phyloP scores from a whole-genome alignment of 2,329 filamentous ascomycete species.

The Penicillium sp. region DNA sequence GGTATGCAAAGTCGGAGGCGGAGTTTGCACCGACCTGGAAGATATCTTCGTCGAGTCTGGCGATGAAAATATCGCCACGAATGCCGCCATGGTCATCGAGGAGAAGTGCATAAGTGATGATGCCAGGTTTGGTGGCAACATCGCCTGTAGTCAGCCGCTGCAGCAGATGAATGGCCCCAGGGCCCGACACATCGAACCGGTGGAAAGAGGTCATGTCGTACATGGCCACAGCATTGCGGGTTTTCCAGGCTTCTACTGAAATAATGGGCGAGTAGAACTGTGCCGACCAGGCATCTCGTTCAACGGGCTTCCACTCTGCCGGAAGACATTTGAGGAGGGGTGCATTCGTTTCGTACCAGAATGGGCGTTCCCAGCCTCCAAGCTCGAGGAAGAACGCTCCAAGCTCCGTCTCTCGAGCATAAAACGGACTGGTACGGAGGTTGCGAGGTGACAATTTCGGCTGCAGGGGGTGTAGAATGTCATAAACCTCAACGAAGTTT shows the following conservation, averaged over 20 bases:
- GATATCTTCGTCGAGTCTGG: constrained; percentile 48
- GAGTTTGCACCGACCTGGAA: constrained; percentile 57
- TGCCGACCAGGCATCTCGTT: constrained; percentile 59
- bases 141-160: constrained; percentile 46
- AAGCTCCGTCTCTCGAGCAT: constrained; percentile 53
- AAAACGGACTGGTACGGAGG: constrained; percentile 59
- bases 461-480: constrained; percentile 61
- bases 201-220: constrained; percentile 63
- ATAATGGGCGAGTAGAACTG: constrained; percentile 58
- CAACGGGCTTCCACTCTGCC: constrained; percentile 53
- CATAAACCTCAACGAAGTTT: constrained; percentile 64
- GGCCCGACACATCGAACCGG: constrained; percentile 57
- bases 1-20: constrained; percentile 54
- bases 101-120: constrained; percentile 57
- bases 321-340: constrained; percentile 53
- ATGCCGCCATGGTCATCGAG: constrained; percentile 55
- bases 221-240: constrained; percentile 59
- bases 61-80: constrained; percentile 57
- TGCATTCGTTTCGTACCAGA: constrained; percentile 60
- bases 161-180: constrained; percentile 55
- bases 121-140: constrained; percentile 48
- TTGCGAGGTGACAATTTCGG: constrained; percentile 58
- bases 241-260: constrained; percentile 64
- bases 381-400: constrained; percentile 55
- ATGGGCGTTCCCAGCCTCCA: constrained; percentile 61